Percentiles rank a stretch among this genome's conserved stretches.
Evolutionary conservation across 805 yeast species (phyloP).

Genomic region (Hanseniaspora singularis): DNA sequence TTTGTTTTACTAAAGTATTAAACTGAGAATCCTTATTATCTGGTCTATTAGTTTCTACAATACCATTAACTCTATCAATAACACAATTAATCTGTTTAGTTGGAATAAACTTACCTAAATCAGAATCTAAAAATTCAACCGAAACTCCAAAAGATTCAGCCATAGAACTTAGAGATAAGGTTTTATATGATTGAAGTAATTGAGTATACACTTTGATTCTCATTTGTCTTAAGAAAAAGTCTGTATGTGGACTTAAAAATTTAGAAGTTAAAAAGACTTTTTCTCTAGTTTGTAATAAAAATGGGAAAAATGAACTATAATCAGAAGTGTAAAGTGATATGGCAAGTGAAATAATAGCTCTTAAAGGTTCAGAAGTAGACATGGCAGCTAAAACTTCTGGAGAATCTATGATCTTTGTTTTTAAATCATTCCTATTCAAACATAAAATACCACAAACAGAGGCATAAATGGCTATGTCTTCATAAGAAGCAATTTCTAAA

Average conservation of each 20-base stretch:
- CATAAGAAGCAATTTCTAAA: conserved; percentile 77
- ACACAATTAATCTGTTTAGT: conserved; percentile 89
- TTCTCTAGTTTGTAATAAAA: conserved; percentile 66
- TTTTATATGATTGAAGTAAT: conserved; percentile 84
- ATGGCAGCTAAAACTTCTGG: conserved; percentile 81
- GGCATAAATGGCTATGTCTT: conserved; percentile 79
- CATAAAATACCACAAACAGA: conserved; percentile 77
- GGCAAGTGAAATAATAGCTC: conserved; percentile 71
- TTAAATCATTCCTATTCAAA: conserved; percentile 71
- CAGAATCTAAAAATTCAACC: conserved; percentile 73
- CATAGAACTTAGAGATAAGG: conserved; percentile 82
- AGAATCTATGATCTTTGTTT: conserved; percentile 75
- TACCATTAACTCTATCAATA: conserved; percentile 88
- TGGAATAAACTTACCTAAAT: conserved; percentile 81
- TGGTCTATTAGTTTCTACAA: conserved; percentile 89
- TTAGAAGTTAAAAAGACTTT: conserved; percentile 51
- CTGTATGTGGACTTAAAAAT: conserved; percentile 66
- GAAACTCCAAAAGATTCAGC: conserved; percentile 87
- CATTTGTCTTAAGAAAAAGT: conserved; percentile 80
- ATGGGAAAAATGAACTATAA: conserved; percentile 65
- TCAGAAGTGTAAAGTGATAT: conserved; percentile 83
- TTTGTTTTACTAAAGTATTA: conserved; percentile 76
- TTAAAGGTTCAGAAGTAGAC: conserved; percentile 57
- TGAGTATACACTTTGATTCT: conserved; percentile 92
- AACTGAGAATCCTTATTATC: conserved; percentile 93